Percentiles rank a stretch among this genome's conserved stretches.
Conservation (phyloP, 2,329 filamentous ascomycete genomes). For the Fusarium lyarnte region DNA sequence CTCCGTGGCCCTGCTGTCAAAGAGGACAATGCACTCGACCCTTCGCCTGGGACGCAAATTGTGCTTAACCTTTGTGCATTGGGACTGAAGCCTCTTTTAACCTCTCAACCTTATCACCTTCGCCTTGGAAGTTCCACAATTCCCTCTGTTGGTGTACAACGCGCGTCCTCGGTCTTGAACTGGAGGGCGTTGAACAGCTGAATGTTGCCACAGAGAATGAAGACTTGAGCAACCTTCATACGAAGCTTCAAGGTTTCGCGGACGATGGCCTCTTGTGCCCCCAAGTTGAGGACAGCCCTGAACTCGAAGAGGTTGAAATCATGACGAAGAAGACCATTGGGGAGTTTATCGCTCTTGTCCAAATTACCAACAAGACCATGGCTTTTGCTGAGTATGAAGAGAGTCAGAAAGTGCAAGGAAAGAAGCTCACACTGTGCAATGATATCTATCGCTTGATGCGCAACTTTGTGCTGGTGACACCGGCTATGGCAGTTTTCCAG, state of each 20-base stretch:
- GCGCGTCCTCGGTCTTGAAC: not conserved
- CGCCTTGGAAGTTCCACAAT: not conserved
- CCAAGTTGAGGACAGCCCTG: not conserved
- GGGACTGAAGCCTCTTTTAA: too few relatives aligned
- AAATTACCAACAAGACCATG: not conserved
- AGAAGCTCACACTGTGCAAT: too few relatives aligned
- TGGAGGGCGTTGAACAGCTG: not conserved
- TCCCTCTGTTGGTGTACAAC: not conserved
- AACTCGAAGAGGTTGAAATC: not conserved
- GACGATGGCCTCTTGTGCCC: not conserved
- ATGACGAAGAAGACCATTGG: fast-evolving
- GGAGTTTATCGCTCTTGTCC: not conserved
- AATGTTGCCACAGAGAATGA: not conserved
- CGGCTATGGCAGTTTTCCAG: too few relatives aligned
- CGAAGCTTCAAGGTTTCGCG: not conserved
- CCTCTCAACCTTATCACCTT: too few relatives aligned
- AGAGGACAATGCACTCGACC: not conserved
- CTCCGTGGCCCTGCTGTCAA: not conserved
- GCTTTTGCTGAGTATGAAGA: too few relatives aligned
- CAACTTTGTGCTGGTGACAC: too few relatives aligned
- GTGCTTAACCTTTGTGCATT: too few relatives aligned
- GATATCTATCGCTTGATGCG: too few relatives aligned
- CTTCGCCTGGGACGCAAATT: too few relatives aligned
- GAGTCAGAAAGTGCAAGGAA: too few relatives aligned
- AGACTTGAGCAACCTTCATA: not conserved